Evolutionary conservation across 192 early-diverging fungal genomes (phyloP).

Genomic region (Funneliformis geosporum): DNA sequence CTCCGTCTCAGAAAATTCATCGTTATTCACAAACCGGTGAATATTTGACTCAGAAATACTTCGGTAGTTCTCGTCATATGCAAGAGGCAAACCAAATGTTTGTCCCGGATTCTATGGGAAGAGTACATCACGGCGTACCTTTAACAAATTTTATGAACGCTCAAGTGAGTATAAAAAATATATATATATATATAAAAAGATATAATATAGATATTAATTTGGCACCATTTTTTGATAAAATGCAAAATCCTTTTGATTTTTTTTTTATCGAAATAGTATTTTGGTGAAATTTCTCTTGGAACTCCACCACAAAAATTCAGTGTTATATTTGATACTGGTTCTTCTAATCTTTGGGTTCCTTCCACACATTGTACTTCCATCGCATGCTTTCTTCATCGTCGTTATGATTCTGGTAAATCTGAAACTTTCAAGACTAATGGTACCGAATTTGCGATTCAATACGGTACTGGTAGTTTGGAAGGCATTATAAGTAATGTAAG

Average conservation of each 20-base stretch:
- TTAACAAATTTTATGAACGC: conserved; percentile 95
- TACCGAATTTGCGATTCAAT: conserved; percentile 93
- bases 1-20: conserved; percentile 59
- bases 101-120: conserved; percentile 53
- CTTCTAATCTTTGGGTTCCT: conserved; percentile 95
- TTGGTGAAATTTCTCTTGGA: conserved; percentile 83
- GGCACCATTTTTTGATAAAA: conserved; percentile 12
- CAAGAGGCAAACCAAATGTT: conserved; percentile 49
- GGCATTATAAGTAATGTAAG: conserved; percentile 84
- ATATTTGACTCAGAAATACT: conserved; percentile 80
- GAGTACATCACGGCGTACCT: conserved; percentile 68
- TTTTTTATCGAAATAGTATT: conserved; percentile 68
- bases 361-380: conserved; percentile 91
- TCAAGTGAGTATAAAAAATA: conserved; percentile 47
- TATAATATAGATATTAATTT: not conserved
- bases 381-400: conserved; percentile 91
- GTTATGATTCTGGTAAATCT: conserved; percentile 86
- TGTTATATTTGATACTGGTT: conserved; percentile 94
- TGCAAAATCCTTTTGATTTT: not conserved
- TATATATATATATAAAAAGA: not conserved
- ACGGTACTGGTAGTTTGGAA: conserved; percentile 91
- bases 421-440: conserved; percentile 82
- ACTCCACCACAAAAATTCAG: conserved; percentile 90
- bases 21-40: conserved; percentile 66
- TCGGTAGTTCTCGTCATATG: conserved; percentile 43